Evolutionary conservation across 306 rosid species (phyloP).

Genomic region (Spatholobus suberectus): DNA sequence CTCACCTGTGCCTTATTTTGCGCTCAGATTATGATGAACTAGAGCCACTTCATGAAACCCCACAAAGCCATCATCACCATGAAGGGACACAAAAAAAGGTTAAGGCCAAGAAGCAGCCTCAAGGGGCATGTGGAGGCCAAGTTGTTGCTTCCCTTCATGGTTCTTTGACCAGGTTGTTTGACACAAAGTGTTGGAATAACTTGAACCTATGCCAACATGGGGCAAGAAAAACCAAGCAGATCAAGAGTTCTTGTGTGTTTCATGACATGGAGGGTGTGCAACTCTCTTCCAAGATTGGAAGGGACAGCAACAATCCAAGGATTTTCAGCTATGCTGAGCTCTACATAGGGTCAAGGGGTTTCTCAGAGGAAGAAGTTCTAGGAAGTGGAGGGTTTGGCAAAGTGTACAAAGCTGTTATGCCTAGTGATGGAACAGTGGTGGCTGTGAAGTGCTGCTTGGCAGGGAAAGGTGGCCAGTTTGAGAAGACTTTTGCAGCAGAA

Average conservation of each 20-base stretch:
- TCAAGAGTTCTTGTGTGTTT: conserved; percentile 34
- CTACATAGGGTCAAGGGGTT: conserved; percentile 77
- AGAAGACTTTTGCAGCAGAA: conserved; percentile 83
- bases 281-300: conserved; percentile 61
- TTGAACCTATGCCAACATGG: conserved; percentile 39
- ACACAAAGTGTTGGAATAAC: conserved; percentile 44
- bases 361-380: conserved; percentile 65
- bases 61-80: no score
- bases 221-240: conserved; percentile 20
- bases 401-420: conserved; percentile 75
- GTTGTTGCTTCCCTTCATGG: conserved; percentile 48
- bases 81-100: conserved; percentile 20
- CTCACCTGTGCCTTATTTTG: conserved; percentile 58
- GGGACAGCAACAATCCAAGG: conserved; percentile 72
- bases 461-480: conserved; percentile 70
- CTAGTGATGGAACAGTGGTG: conserved; percentile 78
- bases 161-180: conserved; percentile 43
- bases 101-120: conserved; percentile 16
- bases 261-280: conserved; percentile 80
- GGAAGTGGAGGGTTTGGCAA: conserved; percentile 89
- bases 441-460: conserved; percentile 88
- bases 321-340: conserved; percentile 84
- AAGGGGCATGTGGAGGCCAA: conserved; percentile 50
- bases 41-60: conserved; percentile 29
- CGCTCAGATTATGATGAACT: conserved; percentile 57